Percentiles rank a stretch among this genome's conserved stretches.
Evolutionary conservation across 2,329 filamentous ascomycete genomes (phyloP).

Genomic region (Diaporthe capsici): DNA sequence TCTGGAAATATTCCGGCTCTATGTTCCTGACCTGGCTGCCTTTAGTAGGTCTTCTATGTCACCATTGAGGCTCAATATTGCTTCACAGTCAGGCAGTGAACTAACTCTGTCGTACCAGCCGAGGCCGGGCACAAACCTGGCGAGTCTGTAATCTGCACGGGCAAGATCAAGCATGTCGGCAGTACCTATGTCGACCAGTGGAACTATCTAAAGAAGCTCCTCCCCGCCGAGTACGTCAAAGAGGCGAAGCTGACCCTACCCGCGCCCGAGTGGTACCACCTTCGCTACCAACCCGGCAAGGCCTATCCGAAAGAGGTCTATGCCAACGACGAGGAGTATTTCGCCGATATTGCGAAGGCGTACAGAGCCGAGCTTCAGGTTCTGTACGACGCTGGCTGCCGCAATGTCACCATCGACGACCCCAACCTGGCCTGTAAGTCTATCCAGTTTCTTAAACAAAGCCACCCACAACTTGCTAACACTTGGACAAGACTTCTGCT

Average conservation of each 20-base stretch:
- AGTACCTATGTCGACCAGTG: conserved; percentile 60
- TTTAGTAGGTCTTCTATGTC: conserved; percentile 51
- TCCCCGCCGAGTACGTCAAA: conserved; percentile 72
- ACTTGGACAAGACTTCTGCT: conserved; percentile 72
- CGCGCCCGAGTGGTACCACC: conserved; percentile 74
- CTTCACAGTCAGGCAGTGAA: neutral
- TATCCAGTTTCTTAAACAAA: no score
- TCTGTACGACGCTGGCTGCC: conserved; percentile 63
- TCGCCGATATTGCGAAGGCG: conserved; percentile 64
- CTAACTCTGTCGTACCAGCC: conserved; percentile 45
- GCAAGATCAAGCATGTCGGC: conserved; percentile 62
- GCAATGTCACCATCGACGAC: conserved; percentile 72
- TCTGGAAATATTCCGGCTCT: conserved; percentile 54
- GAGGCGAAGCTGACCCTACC: conserved; percentile 76
- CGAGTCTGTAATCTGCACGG: conserved; percentile 60
- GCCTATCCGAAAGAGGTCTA: conserved; percentile 65
- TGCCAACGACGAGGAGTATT: conserved; percentile 62
- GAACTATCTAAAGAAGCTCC: conserved; percentile 57
- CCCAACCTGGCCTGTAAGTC: conserved; percentile 66
- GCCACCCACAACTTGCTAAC: neutral
- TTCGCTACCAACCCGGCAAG: conserved; percentile 62
- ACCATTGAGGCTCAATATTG: neutral
- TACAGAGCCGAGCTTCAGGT: conserved; percentile 63
- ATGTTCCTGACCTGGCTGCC: conserved; percentile 57
- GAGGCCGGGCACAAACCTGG: conserved; percentile 63